phyloP scores from a whole-genome alignment of 2,329 filamentous ascomycete genomes.

The Aspergillus vadensis region DNA sequence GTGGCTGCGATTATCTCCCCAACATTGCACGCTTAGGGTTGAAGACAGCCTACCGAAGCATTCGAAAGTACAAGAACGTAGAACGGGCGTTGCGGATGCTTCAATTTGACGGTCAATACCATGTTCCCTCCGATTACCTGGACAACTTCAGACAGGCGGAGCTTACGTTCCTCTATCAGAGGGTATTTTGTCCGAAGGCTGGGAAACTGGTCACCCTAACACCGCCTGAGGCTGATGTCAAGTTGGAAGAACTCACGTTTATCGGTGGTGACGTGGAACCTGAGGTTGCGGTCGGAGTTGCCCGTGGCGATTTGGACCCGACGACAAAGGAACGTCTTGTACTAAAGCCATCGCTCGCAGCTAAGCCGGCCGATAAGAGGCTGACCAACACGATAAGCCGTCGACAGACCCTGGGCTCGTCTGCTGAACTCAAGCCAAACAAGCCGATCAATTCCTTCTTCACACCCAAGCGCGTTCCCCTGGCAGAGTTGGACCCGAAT shows the following conservation, averaged over 20 bases:
- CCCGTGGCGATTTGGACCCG: constrained; percentile 80
- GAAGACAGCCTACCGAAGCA: constrained; percentile 88
- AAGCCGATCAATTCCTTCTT: constrained; percentile 67
- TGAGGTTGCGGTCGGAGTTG: constrained; percentile 71
- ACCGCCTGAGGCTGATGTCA: constrained; percentile 62
- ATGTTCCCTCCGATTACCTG: constrained; percentile 78
- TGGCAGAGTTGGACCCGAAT: constrained; percentile 69
- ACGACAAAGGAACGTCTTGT: constrained; percentile 74
- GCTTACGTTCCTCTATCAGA: constrained; percentile 88
- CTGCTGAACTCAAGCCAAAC: constrained; percentile 58
- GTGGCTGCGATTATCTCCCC: constrained; percentile 92
- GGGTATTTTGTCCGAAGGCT: constrained; percentile 81
- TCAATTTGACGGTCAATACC: constrained; percentile 84
- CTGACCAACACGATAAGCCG: constrained; percentile 37
- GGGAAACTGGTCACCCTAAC: constrained; percentile 75
- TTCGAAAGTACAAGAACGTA: constrained; percentile 85
- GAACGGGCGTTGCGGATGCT: constrained; percentile 80
- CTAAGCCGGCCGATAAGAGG: constrained; percentile 31
- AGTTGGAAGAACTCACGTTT: constrained; percentile 72
- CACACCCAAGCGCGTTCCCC: constrained; percentile 62
- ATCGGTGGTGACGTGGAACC: constrained; percentile 75
- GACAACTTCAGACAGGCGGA: constrained; percentile 83
- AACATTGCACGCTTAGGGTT: constrained; percentile 83
- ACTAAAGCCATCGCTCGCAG: constrained; percentile 36
- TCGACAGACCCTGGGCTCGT: constrained; percentile 46